Evolutionary conservation across 441 rosid species (phyloP), one percentile per base, ranked within the genome.

Genomic region (Gossypium schwendimanii): DNA sequence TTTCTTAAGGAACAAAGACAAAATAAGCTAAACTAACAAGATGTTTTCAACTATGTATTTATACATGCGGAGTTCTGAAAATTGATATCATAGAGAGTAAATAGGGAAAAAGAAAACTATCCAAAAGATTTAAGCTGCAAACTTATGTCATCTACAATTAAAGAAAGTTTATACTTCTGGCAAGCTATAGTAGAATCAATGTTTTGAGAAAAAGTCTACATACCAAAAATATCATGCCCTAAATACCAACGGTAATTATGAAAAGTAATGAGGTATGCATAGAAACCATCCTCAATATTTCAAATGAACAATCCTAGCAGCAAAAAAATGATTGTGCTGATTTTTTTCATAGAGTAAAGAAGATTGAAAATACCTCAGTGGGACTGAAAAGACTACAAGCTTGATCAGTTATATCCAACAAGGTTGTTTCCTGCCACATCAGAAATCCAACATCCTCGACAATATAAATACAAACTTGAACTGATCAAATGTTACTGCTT

Each of bases 371-470:
- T 73, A 95, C 98, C 97, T 95, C 97, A 17, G 85, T 75, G 21
- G 90, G 85, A 57, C 71, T 84, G 81, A 95, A 91, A 83, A 95
- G 96, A 72, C 82, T 87, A 78, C 99, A 95, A 69, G 98, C 91
- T 84, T 85, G 97, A 82, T 90, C 85, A 45, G 92, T 89, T 68
- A 87, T 79, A 76, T 93, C 91, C 81, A 93, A 86, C 81, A 95
- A 77, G 65, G 98, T 90, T 75, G 97, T 91, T 86, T 95, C 97
- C 99, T 94, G 90, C 74, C 75, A 81, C 73, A 65, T 58, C 9
- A 0, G 28, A 69, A 70, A 57, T 41, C 75, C 21, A 59, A 58
- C 1, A 31, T 8, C 2, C 33, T 65, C 70, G 11, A 49, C 14
- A 53, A 54, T 18, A 7, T 6, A 62, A 66, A 26, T 41, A 63